Percentiles rank a stretch among this genome's conserved stretches.
Evolutionary conservation across 164 flowering plant species (phyloP).

Genomic region (Kingdonia uniflora): DNA sequence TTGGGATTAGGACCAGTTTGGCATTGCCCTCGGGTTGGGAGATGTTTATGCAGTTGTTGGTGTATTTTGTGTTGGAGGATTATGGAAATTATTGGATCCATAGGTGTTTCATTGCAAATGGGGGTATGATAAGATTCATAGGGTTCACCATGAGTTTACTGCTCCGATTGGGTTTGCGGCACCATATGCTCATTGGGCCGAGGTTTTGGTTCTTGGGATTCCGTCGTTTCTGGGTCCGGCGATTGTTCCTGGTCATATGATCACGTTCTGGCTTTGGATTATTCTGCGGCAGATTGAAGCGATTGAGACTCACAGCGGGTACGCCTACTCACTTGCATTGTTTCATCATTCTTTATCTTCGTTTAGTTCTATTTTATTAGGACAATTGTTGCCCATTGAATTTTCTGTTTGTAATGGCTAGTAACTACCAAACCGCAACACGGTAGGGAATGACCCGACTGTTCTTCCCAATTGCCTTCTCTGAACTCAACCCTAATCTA

Average conservation of each 20-base stretch:
- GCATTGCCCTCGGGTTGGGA: conserved; percentile 79
- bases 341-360: too few relatives aligned
- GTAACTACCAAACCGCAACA: too few relatives aligned
- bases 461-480: too few relatives aligned
- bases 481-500: too few relatives aligned
- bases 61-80: conserved; percentile 71
- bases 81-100: conserved; percentile 81
- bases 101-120: conserved; percentile 60
- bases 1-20: conserved; percentile 66
- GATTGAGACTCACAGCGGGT: conserved; percentile 91
- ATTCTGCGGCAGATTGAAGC: conserved; percentile 79
- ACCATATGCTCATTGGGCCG: conserved; percentile 88
- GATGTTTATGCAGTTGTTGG: conserved; percentile 48
- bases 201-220: conserved; percentile 68
- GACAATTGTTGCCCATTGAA: too few relatives aligned
- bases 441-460: too few relatives aligned
- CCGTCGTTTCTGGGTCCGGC: conserved; percentile 85
- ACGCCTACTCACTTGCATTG: conserved; percentile 17
- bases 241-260: conserved; percentile 76
- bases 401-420: too few relatives aligned
- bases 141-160: conserved; percentile 76
- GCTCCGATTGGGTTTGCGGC: conserved; percentile 88
- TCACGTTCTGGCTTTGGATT: conserved; percentile 87
- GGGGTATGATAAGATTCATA: conserved; percentile 83
- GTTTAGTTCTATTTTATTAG: too few relatives aligned